phyloP scores from a whole-genome alignment of 2,329 filamentous ascomycete genomes.

The Beauveria pseudobassiana region DNA sequence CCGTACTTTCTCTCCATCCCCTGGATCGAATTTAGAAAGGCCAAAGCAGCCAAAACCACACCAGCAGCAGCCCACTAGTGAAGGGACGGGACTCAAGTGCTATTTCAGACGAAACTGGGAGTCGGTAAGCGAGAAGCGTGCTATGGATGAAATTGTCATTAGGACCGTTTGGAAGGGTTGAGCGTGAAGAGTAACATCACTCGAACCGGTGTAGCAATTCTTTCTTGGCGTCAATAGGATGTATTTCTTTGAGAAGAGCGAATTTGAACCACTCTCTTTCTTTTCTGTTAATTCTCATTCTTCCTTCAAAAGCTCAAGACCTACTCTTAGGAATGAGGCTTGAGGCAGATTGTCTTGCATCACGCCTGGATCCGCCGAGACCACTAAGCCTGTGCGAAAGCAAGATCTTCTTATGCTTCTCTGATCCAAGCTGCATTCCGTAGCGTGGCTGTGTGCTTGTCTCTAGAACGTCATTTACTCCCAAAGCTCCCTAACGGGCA shows the following conservation, averaged over 20 bases:
- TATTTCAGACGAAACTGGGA: background rate
- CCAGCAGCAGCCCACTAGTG: background rate
- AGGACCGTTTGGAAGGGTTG: background rate
- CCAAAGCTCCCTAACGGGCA: background rate
- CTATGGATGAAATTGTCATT: background rate
- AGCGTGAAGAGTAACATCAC: background rate
- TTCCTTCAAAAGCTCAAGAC: no score
- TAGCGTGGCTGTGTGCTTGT: background rate
- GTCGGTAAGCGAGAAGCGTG: background rate
- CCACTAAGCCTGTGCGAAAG: no score
- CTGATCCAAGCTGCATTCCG: background rate
- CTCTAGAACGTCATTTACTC: background rate
- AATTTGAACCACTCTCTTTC: no score
- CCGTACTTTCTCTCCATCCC: conserved; percentile 32
- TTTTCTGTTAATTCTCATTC: no score
- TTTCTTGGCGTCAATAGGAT: no score
- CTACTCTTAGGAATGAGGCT: no score
- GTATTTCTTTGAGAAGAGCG: no score
- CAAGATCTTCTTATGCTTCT: no score
- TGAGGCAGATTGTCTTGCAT: no score
- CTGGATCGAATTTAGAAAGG: background rate
- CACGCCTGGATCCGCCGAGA: no score
- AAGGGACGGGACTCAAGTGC: background rate
- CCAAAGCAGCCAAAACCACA: background rate
- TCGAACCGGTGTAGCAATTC: no score